Base-by-base conservation (phyloP, 2,329 filamentous ascomycete genomes). In the Helminthosporium solani region DNA sequence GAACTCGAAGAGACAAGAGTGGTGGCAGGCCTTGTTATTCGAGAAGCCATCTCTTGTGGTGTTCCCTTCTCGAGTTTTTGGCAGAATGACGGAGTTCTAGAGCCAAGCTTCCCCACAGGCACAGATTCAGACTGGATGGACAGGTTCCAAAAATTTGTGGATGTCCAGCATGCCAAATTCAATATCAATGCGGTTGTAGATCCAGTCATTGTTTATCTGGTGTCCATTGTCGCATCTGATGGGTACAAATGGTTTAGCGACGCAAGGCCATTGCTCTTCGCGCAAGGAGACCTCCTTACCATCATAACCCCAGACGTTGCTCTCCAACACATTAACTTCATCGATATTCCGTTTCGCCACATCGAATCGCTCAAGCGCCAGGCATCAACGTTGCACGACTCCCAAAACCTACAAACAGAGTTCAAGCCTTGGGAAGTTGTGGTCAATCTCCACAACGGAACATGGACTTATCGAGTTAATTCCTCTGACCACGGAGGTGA, bases 1-100 rank as follows among this genome's bases (percentile, higher is more conserved):
- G 61, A 65, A 41, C 41, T 33, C 6, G 68, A 68, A 46, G 63
- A 67, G 42, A 60, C 53, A 12, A 66, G 54, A 15, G 55, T 70
- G 8, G 42, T 70, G 4, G 61, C 65, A 5, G 66, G 63, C 7
- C 44, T 66, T 11, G 50, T 68, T 25, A 58, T 70, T 28, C 58
- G 58, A 23, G 46, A 61, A 39, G 58, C 57, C 9, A 28, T 65
- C 7, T 46, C 54, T 18, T 38, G 51, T 5, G 54, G 56, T 12
- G 49, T 67, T 33, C 46, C 54, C 1, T 65, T 60, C 27, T 20
- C 42, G 16, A 48, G 43, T 18, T 67, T 67, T 50, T 70, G 65
- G 66, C 41, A 52, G 1, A 57, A 58, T 3, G 55, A 54, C 12
- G 58, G 58, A 27, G 49, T 63, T 2, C 60, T 54, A 20, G 54